A percentile compares a stretch with the other conserved stretches of the same genome.
Evolutionary conservation across 1,139 yeast species (phyloP).

Genomic region (Pichia sp.): DNA sequence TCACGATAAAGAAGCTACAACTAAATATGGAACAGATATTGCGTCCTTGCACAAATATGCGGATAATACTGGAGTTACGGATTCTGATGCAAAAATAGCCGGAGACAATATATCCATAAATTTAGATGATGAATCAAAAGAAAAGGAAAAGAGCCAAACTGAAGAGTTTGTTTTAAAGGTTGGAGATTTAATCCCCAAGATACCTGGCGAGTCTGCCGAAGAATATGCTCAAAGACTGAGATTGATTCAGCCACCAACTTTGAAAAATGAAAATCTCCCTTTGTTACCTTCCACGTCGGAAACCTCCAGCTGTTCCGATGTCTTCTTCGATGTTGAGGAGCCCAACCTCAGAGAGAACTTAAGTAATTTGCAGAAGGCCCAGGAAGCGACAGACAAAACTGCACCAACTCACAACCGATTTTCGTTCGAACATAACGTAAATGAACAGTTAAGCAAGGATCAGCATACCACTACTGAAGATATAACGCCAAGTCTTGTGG

Average conservation of each 20-base stretch:
- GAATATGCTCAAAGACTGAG: constrained; percentile 9
- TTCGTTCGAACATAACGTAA: too few relatives aligned
- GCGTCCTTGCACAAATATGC: too few relatives aligned
- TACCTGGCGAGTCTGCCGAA: constrained; percentile 7
- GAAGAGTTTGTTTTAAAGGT: constrained; percentile 7
- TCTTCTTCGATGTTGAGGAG: constrained; percentile 18
- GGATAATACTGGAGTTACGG: too few relatives aligned
- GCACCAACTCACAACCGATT: too few relatives aligned
- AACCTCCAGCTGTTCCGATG: constrained; percentile 11
- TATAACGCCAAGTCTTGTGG: too few relatives aligned
- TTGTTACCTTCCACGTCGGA: constrained; percentile 2
- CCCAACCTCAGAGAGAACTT: not conserved
- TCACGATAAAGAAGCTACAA: too few relatives aligned
- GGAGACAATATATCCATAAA: not conserved
- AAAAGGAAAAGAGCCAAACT: not conserved
- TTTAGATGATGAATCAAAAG: not conserved
- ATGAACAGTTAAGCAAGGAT: too few relatives aligned
- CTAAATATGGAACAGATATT: too few relatives aligned
- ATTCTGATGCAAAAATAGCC: too few relatives aligned
- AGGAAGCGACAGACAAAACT: too few relatives aligned
- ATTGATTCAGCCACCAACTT: not conserved
- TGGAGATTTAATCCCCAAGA: constrained; percentile 8
- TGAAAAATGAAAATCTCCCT: not conserved
- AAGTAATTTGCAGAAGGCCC: too few relatives aligned
- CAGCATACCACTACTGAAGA: too few relatives aligned